Percentiles rank a stretch among this genome's conserved stretches.
Conservation (phyloP, 805 yeast species). For the Candida pini region DNA sequence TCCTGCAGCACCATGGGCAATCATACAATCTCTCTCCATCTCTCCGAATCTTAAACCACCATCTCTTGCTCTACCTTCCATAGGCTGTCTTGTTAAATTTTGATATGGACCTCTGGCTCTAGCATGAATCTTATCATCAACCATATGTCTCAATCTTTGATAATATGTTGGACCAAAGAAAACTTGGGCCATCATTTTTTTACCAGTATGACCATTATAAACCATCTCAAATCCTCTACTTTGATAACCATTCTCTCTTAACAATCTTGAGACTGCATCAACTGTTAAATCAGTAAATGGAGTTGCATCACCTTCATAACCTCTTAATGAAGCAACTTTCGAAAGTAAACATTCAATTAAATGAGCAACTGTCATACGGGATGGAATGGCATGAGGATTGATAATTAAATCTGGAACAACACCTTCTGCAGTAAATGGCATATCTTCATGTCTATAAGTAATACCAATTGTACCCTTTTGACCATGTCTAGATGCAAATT, state of each 20-base stretch:
- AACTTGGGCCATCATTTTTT: conserved; percentile 94
- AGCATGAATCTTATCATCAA: conserved; percentile 97
- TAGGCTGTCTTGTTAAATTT: conserved; percentile 96
- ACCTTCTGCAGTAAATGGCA: conserved; percentile 97
- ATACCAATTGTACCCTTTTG: conserved; percentile 99
- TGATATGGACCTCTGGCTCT: conserved; percentile 99
- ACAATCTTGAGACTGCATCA: conserved; percentile 87
- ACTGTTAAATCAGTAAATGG: conserved; percentile 98
- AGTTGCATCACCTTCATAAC: conserved; percentile 98
- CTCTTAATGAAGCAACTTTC: conserved; percentile 90
- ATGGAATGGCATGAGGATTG: conserved; percentile 99
- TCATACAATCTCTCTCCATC: conserved; percentile 99
- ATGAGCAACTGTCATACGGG: conserved; percentile 99
- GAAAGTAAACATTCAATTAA: conserved; percentile 95
- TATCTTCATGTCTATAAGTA: conserved; percentile 95
- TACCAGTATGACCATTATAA: conserved; percentile 99
- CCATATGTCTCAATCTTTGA: conserved; percentile 99
- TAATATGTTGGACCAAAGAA: conserved; percentile 99
- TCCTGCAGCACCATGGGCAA: conserved; percentile 99
- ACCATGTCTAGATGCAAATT: conserved; percentile 99
- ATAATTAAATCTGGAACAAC: conserved; percentile 95
- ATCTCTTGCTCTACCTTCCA: conserved; percentile 98
- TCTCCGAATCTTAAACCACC: conserved; percentile 99
- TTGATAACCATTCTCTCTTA: conserved; percentile 95
- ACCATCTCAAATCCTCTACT: conserved; percentile 98